phyloP scores from a whole-genome alignment of 2,329 filamentous ascomycete species.

The Grosmannia huntii region DNA sequence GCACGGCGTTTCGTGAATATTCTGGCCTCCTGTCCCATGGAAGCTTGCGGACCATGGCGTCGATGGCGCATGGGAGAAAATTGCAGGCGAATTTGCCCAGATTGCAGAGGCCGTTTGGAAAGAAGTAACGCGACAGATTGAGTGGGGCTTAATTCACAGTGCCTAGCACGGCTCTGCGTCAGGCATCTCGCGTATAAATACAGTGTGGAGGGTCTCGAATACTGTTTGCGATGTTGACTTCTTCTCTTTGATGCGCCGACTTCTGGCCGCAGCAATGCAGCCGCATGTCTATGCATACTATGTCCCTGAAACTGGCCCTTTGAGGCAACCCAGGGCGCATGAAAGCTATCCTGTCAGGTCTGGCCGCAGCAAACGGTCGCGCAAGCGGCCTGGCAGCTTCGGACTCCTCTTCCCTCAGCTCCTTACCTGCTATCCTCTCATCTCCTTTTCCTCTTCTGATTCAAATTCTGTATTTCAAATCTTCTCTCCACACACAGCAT shows the following conservation, averaged over 20 bases:
- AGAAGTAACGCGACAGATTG: background rate
- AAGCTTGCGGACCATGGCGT: slow-evolving; percentile 12
- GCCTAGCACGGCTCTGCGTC: no score
- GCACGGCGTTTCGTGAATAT: no score
- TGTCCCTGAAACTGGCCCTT: background rate
- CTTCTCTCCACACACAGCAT: background rate
- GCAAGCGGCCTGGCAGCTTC: background rate
- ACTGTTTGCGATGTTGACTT: background rate
- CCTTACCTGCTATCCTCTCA: background rate
- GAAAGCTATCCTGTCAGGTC: background rate
- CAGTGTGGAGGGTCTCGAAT: background rate
- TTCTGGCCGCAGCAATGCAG: no score
- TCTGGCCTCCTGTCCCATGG: slow-evolving; percentile 9
- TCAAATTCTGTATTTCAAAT: background rate
- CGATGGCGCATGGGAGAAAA: background rate
- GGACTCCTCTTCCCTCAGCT: background rate
- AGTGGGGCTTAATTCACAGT: background rate
- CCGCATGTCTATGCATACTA: no score
- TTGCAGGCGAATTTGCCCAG: background rate
- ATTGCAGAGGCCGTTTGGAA: background rate
- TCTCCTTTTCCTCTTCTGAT: background rate
- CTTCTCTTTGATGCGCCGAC: no score
- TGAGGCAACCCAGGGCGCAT: background rate
- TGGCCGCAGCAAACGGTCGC: background rate
- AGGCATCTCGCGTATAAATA: background rate